Evolutionary conservation across 2,329 filamentous ascomycete genomes (phyloP).

Genomic region (Beauveria australis): DNA sequence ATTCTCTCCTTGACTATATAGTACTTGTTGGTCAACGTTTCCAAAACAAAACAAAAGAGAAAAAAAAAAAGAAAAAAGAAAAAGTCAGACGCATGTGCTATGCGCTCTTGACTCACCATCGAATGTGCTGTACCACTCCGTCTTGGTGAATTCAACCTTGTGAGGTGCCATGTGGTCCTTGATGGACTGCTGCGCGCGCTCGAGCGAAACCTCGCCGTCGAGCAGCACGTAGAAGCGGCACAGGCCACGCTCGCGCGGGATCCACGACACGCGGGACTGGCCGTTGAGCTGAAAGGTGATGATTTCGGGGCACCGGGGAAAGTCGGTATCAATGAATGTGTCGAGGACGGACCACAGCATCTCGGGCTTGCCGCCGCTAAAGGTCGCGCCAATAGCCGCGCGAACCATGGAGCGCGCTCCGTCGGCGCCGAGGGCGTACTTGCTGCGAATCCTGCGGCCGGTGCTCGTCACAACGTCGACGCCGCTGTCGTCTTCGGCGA

Average conservation of each 20-base stretch:
- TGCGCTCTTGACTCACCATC: slow-evolving; percentile 25
- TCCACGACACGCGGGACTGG: slow-evolving; percentile 39
- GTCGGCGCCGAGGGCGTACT: slow-evolving; percentile 44
- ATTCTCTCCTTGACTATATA: slow-evolving; percentile 31
- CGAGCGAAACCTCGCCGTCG: slow-evolving; percentile 34
- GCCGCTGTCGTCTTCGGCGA: slow-evolving; percentile 52
- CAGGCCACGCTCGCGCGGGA: slow-evolving; percentile 38
- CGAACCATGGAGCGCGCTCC: slow-evolving; percentile 42
- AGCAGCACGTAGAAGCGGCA: slow-evolving; percentile 39
- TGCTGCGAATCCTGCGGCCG: slow-evolving; percentile 25
- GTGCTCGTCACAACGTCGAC: slow-evolving; percentile 26
- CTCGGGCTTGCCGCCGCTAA: slow-evolving; percentile 39
- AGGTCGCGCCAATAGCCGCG: slow-evolving; percentile 28
- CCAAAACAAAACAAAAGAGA: too few species aligned
- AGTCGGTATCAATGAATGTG: slow-evolving; percentile 40
- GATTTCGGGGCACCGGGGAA: slow-evolving; percentile 37
- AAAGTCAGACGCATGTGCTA: neutral
- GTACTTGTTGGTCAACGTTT: neutral
- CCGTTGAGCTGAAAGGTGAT: slow-evolving; percentile 38
- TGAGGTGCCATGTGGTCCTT: slow-evolving; percentile 35
- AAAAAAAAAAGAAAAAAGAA: too few species aligned
- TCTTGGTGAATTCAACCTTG: slow-evolving; percentile 31
- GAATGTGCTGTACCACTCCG: slow-evolving; percentile 43
- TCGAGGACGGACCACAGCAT: slow-evolving; percentile 43
- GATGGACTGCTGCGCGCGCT: slow-evolving; percentile 33